phyloP scores from a whole-genome alignment of 2,329 filamentous ascomycete genomes.

The Nannizzia gypsea region DNA sequence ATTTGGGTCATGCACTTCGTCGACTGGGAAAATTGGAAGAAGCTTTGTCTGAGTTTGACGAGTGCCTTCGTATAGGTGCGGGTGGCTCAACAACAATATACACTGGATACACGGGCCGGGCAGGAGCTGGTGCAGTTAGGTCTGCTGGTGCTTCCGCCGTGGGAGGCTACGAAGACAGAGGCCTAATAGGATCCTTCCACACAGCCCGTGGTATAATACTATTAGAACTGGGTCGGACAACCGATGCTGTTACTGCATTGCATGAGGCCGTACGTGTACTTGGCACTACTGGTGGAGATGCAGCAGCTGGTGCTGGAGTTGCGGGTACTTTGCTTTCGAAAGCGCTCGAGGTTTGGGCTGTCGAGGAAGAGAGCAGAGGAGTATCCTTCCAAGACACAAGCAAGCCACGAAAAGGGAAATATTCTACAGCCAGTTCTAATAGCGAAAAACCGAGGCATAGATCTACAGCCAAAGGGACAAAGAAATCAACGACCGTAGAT shows the following conservation, averaged over 20 bases:
- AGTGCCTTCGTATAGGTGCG: slow-evolving; percentile 65
- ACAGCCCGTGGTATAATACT: slow-evolving; percentile 61
- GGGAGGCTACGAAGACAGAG: slow-evolving; percentile 37
- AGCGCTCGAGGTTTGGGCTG: slow-evolving; percentile 36
- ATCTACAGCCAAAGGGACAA: slow-evolving; percentile 8
- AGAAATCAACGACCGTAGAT: slow-evolving; percentile 15
- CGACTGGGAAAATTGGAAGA: slow-evolving; percentile 57
- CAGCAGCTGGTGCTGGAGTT: slow-evolving; percentile 36
- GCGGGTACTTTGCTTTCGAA: slow-evolving; percentile 36
- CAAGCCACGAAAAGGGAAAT: slow-evolving; percentile 19
- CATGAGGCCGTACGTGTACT: slow-evolving; percentile 54
- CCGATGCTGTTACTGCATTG: slow-evolving; percentile 67
- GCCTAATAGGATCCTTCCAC: slow-evolving; percentile 36
- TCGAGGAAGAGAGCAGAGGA: slow-evolving; percentile 23
- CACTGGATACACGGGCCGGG: slow-evolving; percentile 46
- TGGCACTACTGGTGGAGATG: slow-evolving; percentile 35
- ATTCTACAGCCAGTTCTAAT: not conserved
- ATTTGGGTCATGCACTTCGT: slow-evolving; percentile 78
- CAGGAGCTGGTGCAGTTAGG: slow-evolving; percentile 24
- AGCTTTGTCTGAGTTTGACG: slow-evolving; percentile 70
- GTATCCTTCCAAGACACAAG: slow-evolving; percentile 1
- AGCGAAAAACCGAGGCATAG: slow-evolving; percentile 17
- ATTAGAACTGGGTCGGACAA: slow-evolving; percentile 61
- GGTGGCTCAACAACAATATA: slow-evolving; percentile 70
- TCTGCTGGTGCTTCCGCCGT: slow-evolving; percentile 30